A percentile compares a stretch with the other conserved stretches of the same genome.
These are phyloP conservation scores for Oryza glumipatula DNA, from an alignment of 176 grass and related monocot genomes.

Conservation along the genomic window DNA sequence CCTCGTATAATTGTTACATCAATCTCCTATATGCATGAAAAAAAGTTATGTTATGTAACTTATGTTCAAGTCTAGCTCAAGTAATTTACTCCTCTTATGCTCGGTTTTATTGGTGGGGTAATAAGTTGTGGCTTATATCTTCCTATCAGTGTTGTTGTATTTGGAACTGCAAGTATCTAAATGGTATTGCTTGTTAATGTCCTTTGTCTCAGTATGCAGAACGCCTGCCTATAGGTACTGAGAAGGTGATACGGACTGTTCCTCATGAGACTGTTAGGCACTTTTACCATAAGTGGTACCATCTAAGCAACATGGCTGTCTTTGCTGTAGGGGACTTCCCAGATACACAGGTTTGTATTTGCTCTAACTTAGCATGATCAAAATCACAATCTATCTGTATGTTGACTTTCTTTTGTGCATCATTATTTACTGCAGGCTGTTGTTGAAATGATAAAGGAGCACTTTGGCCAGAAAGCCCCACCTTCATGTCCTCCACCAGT, in stretches of 20 bases:
- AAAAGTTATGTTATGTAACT: not conserved
- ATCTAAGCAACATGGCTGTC: conserved; percentile 95
- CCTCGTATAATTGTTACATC: conserved; percentile 30
- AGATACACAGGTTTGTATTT: conserved; percentile 68
- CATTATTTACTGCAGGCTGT: conserved; percentile 61
- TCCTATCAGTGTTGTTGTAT: conserved; percentile 4
- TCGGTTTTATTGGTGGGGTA: not conserved
- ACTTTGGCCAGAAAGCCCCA: conserved; percentile 84
- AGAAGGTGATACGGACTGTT: conserved; percentile 94
- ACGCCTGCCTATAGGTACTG: conserved; percentile 86
- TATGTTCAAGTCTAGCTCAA: not conserved
- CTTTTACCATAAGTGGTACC: conserved; percentile 96
- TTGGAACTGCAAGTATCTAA: conserved; percentile 30
- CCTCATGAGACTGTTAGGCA: conserved; percentile 70
- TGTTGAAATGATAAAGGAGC: conserved; percentile 91
- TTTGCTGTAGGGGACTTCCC: conserved; percentile 95
- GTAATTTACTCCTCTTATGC: not conserved
- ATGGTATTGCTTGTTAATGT: conserved; percentile 38
- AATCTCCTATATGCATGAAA: not conserved
- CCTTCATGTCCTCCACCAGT: conserved; percentile 49
- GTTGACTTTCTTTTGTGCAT: conserved; percentile 33
- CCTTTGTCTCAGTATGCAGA: conserved; percentile 81
- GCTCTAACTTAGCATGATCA: conserved; percentile 32
- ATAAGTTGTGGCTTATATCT: not conserved
- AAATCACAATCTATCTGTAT: conserved; percentile 30